A percentile compares a stretch with the other conserved stretches of the same genome.
These are phyloP conservation scores for Cordyceps cicadae DNA, from an alignment of 2,329 filamentous ascomycete genomes.

Conservation along the genomic window DNA sequence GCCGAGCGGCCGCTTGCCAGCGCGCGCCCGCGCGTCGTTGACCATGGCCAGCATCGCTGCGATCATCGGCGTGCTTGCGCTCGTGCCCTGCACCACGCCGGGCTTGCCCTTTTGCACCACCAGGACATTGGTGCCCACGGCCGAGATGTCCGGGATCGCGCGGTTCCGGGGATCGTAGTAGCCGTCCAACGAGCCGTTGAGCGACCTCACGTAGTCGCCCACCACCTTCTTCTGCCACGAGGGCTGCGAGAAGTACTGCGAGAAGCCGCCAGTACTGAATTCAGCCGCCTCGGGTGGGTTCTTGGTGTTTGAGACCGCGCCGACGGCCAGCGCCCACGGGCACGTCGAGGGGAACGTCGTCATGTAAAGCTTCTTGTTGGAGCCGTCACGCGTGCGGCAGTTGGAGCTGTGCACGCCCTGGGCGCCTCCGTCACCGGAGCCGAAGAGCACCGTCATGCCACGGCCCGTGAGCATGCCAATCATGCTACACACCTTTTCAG, in stretches of 20 bases:
- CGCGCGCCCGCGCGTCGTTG: constrained; percentile 43
- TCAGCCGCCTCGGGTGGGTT: constrained; percentile 32
- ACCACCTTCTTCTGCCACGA: constrained; percentile 38
- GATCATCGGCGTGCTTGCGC: constrained; percentile 46
- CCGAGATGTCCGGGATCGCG: constrained; percentile 43
- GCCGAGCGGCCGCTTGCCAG: constrained; percentile 41
- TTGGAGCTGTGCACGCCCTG: constrained; percentile 36
- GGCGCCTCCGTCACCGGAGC: constrained; percentile 44
- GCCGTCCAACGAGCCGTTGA: constrained; percentile 35
- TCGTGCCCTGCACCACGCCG: constrained; percentile 33
- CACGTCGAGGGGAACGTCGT: constrained; percentile 59
- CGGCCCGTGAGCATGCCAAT: constrained; percentile 46
- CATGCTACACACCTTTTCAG: constrained; percentile 42
- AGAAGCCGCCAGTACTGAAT: constrained; percentile 47
- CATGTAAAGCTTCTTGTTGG: constrained; percentile 45
- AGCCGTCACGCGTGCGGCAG: constrained; percentile 53
- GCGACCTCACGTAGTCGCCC: constrained; percentile 28
- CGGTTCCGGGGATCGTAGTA: constrained; percentile 39
- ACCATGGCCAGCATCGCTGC: constrained; percentile 46
- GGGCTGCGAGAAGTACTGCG: constrained; percentile 38
- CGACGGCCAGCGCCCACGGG: constrained; percentile 60
- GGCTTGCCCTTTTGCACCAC: constrained; percentile 24
- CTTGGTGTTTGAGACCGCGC: constrained; percentile 40
- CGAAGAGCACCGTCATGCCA: constrained; percentile 42
- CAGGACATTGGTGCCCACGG: constrained; percentile 49